Conservation (phyloP, 1,284 basidiomycete genomes). For the Flammula alnicola region DNA sequence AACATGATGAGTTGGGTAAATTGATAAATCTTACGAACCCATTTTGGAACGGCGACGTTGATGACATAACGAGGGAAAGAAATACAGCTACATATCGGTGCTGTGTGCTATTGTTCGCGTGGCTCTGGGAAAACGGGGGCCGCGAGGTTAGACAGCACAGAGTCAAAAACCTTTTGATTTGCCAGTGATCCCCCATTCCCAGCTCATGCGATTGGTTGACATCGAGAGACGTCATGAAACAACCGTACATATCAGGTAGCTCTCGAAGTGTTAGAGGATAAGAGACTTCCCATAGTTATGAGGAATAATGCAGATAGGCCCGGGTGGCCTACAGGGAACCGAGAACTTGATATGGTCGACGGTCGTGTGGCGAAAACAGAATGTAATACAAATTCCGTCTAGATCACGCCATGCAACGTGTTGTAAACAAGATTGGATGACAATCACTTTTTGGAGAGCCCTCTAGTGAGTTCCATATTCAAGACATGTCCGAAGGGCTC, state of each 20-base stretch:
- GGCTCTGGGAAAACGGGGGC: slow-evolving; percentile 23
- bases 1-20: too few relatives aligned
- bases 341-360: slow-evolving; percentile 5
- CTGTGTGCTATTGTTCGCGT: slow-evolving; percentile 20
- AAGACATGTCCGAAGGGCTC: slow-evolving; percentile 1
- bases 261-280: slow-evolving; percentile 6
- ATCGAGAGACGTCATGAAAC: slow-evolving; percentile 6
- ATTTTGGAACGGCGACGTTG: slow-evolving; percentile 12
- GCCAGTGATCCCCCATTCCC: slow-evolving; percentile 10
- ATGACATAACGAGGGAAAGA: slow-evolving; percentile 23
- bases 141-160: slow-evolving; percentile 12
- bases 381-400: too few relatives aligned
- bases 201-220: slow-evolving; percentile 17
- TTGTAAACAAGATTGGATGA: too few relatives aligned
- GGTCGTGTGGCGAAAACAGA: slow-evolving; percentile 4
- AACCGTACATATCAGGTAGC: slow-evolving; percentile 6
- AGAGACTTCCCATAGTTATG: too few relatives aligned
- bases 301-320: too few relatives aligned
- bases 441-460: too few relatives aligned
- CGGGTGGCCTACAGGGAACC: background rate
- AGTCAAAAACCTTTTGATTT: slow-evolving; percentile 13
- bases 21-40: slow-evolving; percentile 3
- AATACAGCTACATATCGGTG: slow-evolving; percentile 5
- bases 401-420: too few relatives aligned
- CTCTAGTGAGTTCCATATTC: too few relatives aligned